Conservation (phyloP, 139 green algal genomes). For the Closterium sp. region DNA sequence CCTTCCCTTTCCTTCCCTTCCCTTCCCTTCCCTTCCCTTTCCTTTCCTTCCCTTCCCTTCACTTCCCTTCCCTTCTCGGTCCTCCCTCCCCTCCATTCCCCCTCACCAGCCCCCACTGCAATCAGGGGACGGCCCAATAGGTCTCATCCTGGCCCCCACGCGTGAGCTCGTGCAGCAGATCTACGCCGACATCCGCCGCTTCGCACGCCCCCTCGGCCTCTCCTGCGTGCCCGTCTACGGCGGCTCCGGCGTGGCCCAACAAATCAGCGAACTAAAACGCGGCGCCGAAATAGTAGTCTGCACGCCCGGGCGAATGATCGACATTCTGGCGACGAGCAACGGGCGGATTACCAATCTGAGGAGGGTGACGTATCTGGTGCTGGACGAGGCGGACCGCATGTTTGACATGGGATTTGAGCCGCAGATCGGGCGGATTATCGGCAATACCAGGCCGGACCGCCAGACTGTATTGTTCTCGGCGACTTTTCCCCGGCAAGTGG, state of each 20-base stretch:
- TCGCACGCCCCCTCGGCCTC: slow-evolving; percentile 71
- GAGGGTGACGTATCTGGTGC: slow-evolving; percentile 92
- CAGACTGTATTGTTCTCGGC: slow-evolving; percentile 98
- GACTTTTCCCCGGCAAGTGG: slow-evolving; percentile 88
- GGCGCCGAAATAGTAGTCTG: slow-evolving; percentile 85
- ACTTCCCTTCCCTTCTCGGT: neutral
- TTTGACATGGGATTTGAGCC: slow-evolving; percentile 98
- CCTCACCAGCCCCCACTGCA: neutral
- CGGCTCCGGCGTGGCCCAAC: slow-evolving; percentile 80
- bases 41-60: neutral
- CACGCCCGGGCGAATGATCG: slow-evolving; percentile 97
- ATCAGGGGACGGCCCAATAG: slow-evolving; percentile 82
- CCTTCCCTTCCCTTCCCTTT: neutral
- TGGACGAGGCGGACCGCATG: slow-evolving; percentile 99
- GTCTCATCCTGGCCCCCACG: slow-evolving; percentile 93
- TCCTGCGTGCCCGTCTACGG: slow-evolving; percentile 81
- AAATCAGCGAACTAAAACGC: slow-evolving; percentile 94
- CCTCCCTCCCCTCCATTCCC: neutral
- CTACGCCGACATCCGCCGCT: slow-evolving; percentile 71
- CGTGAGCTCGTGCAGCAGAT: slow-evolving; percentile 92
- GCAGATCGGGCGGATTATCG: slow-evolving; percentile 77
- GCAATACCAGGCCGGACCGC: slow-evolving; percentile 86
- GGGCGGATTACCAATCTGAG: slow-evolving; percentile 95
- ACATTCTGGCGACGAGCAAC: slow-evolving; percentile 83
- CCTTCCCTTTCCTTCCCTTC: neutral